Base-by-base conservation (phyloP, 2,329 filamentous ascomycete species). In the Fusarium tjaetaba region DNA sequence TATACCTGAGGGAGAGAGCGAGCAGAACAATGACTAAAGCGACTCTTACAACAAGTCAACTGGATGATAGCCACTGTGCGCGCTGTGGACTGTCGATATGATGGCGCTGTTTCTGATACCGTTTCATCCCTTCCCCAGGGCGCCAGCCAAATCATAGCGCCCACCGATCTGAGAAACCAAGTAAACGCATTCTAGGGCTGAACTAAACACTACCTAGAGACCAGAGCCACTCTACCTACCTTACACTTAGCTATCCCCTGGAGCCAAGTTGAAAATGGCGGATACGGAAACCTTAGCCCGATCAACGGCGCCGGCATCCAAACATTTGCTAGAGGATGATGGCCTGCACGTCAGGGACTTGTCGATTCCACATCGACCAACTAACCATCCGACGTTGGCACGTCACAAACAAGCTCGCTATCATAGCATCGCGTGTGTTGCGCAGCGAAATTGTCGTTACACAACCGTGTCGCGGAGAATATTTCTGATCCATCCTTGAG, bases 401-500 rank as follows among this genome's bases (percentile, higher is more conserved):
- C 62, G 61, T 74, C 68, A 62, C 58, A 64, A 63, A 65, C 57
- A 74, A 76, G 64, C 70, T 65, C 66, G 70, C 68, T 70, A 77
- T 70, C 62, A 76, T 62, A 42, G 68, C 68, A 75, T 70, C 68
- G 68, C 69, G 69, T 74, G 66, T 74, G 74, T 77, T 76, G 71
- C 74, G 77, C 74, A 73, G 70, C 72, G 62, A 77, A 70, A 68
- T 65, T 63, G 62, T 71, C 46, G 77, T 78, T 78, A 78, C 77
- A 78, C 77, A 77, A 57, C 70, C 68, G 72, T 76, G 70, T 72
- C 72, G 75, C 77, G 77, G 77, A 79, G 76, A 79, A 78, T 79
- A 79, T 76, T 76, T 76, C 67, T 73, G 72, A 77, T 74, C 73
- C 72, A 74, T 76, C 73, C 72, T 73, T 70, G 67, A 79, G 74